Evolutionary conservation across 352 stramenopile genomes (phyloP), one percentile per base, ranked within the genome.

Genomic region (Pythium angustatum): DNA sequence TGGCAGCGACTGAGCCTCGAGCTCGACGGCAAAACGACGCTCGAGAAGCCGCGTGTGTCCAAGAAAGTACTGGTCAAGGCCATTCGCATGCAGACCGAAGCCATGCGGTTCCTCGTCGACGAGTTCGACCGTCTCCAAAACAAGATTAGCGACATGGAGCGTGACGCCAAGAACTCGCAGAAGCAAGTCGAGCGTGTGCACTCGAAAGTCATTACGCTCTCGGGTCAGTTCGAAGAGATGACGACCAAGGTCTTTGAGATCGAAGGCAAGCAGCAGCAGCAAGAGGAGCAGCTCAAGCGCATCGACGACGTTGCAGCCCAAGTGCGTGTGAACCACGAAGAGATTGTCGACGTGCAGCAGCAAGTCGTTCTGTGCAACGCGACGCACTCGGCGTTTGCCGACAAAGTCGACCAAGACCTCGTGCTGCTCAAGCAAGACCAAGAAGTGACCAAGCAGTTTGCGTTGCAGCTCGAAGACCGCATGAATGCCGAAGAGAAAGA

Each of bases 31-130:
- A 91, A 91, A 64, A 90, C 79, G 6, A 76, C 84, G 44, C 75
- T 92, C 7, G 85, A 94, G 48, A 87, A 89, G 54, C 85, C 85
- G 7, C 85, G 76, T 6, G 85, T 94, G 38, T 85, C 80, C 48
- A 94, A 94, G 65, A 94, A 92, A 41, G 83, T 93, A 31, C 68
- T 94, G 33, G 68, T 94, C 43, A 93, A 93, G 44, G 87, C 82
- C 5, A 66, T 94, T 44, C 85, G 84, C 43, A 89, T 93, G 80
- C 85, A 96, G 53, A 87, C 85, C 15, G 80, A 91, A 17, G 85
- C 83, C 65, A 90, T 96, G 85, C 81, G 83, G 28, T 92, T 85
- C 68, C 81, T 93, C 62, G 78, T 89, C 21, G 84, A 90, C 63
- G 84, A 96, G 54, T 90, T 94, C 60, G 85, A 94, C 45, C 82